Evolutionary conservation across 257 asterid species (phyloP).

Genomic region (Henckelia pumila): DNA sequence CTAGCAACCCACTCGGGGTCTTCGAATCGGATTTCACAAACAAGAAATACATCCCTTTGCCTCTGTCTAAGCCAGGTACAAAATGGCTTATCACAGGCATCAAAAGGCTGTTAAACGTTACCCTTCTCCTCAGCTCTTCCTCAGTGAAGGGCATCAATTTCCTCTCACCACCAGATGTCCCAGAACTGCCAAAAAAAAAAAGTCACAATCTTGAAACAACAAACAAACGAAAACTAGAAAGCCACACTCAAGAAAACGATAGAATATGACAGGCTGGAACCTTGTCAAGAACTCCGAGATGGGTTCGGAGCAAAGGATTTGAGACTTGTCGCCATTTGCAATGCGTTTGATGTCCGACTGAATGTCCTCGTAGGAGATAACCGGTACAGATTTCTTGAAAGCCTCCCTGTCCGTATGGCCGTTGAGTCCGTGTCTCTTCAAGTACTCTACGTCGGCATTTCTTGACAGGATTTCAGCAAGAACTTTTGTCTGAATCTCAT

Average conservation of each 20-base stretch:
- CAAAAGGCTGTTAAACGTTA: constrained; percentile 31
- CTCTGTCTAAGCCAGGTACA: constrained; percentile 34
- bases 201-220: too few relatives aligned
- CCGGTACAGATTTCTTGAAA: constrained; percentile 27
- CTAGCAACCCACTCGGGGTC: constrained; percentile 42
- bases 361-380: constrained; percentile 29
- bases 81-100: constrained; percentile 43
- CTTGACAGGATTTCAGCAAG: constrained; percentile 33
- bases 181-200: constrained; percentile 25
- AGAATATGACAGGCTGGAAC: too few relatives aligned
- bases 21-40: constrained; percentile 35
- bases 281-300: constrained; percentile 38
- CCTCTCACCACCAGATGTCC: constrained; percentile 43
- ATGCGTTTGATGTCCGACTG: constrained; percentile 7
- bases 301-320: constrained; percentile 32
- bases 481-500: constrained; percentile 30
- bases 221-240: not conserved
- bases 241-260: too few relatives aligned
- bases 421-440: constrained; percentile 27
- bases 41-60: constrained; percentile 43
- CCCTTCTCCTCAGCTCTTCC: constrained; percentile 35
- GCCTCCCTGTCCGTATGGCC: constrained; percentile 26
- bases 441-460: constrained; percentile 33
- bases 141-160: constrained; percentile 41
- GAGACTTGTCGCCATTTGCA: constrained; percentile 35